Evolutionary conservation across 1,284 basidiomycete species (phyloP).

Genomic region (Ganoderma meredithae): DNA sequence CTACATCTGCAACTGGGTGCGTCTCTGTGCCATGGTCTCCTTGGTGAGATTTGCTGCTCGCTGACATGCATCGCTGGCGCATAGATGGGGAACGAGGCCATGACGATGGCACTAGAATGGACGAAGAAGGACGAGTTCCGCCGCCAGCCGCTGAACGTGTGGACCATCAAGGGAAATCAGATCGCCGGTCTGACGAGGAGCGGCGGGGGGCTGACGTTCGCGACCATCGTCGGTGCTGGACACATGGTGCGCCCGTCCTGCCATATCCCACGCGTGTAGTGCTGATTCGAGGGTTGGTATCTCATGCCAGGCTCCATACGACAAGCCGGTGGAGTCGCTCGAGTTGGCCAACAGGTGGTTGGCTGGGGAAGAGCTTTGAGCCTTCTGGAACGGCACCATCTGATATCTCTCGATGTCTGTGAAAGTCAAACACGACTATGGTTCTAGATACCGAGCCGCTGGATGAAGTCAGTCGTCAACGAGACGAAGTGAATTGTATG

Average conservation of each 20-base stretch:
- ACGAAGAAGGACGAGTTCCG: slow-evolving; percentile 59
- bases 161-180: slow-evolving; percentile 57
- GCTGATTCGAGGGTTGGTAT: background rate
- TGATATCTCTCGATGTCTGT: too few species aligned
- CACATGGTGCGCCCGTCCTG: slow-evolving; percentile 42
- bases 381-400: background rate
- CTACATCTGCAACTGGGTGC: slow-evolving; percentile 78
- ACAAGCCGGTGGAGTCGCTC: slow-evolving; percentile 65
- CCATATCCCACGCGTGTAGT: background rate
- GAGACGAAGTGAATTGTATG: too few species aligned
- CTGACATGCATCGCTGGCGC: background rate
- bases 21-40: background rate
- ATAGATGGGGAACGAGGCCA: slow-evolving; percentile 62
- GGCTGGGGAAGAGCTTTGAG: slow-evolving; percentile 43
- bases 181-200: slow-evolving; percentile 65
- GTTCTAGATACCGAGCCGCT: background rate
- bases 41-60: background rate
- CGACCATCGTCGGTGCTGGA: slow-evolving; percentile 65
- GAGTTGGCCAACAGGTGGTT: slow-evolving; percentile 62
- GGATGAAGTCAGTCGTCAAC: too few species aligned
- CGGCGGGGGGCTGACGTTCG: slow-evolving; percentile 68
- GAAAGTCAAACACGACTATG: background rate
- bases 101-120: slow-evolving; percentile 71
- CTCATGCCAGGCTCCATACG: slow-evolving; percentile 59
- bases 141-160: slow-evolving; percentile 54